Conservation (phyloP, 495 filamentous ascomycete genomes). For the Tuber magnatum region DNA sequence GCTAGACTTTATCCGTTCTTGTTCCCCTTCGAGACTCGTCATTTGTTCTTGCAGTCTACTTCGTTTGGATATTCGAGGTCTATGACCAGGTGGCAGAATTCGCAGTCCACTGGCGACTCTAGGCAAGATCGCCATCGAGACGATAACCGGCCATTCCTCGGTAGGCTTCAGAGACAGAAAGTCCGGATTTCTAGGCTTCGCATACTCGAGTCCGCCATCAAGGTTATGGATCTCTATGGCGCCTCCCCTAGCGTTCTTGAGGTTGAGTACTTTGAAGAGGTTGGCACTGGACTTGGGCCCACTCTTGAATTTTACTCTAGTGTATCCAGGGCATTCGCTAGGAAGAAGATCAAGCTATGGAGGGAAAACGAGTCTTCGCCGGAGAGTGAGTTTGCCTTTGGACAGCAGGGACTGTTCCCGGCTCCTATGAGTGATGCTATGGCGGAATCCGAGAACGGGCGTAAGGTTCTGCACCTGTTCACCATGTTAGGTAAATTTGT, state of each 20-base stretch:
- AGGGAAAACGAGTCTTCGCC: slow-evolving; percentile 76
- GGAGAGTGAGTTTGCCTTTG: slow-evolving; percentile 78
- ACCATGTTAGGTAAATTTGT: slow-evolving; percentile 96
- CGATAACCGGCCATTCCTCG: slow-evolving; percentile 77
- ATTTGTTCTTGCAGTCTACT: slow-evolving; percentile 94
- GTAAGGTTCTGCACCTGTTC: slow-evolving; percentile 77
- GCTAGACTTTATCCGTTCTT: slow-evolving; percentile 92
- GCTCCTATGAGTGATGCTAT: slow-evolving; percentile 81
- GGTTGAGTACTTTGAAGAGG: slow-evolving; percentile 98
- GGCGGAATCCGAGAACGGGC: slow-evolving; percentile 64
- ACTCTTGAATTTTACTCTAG: slow-evolving; percentile 98
- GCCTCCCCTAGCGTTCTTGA: slow-evolving; percentile 90
- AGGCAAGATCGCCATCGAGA: slow-evolving; percentile 77
- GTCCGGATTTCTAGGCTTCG: slow-evolving; percentile 88
- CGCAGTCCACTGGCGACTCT: slow-evolving; percentile 68
- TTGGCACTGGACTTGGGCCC: slow-evolving; percentile 90
- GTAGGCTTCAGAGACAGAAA: slow-evolving; percentile 89
- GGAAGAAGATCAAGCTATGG: slow-evolving; percentile 95
- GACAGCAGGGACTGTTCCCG: slow-evolving; percentile 79
- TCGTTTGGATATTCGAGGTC: slow-evolving; percentile 97
- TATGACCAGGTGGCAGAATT: slow-evolving; percentile 95
- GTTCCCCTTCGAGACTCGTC: slow-evolving; percentile 98
- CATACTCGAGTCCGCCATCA: slow-evolving; percentile 92
- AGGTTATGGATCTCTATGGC: slow-evolving; percentile 99
- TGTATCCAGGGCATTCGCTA: slow-evolving; percentile 94